These are phyloP conservation scores for Fraxinus albicans DNA, from an alignment of 305 asterid species.

Conservation along the genomic window DNA sequence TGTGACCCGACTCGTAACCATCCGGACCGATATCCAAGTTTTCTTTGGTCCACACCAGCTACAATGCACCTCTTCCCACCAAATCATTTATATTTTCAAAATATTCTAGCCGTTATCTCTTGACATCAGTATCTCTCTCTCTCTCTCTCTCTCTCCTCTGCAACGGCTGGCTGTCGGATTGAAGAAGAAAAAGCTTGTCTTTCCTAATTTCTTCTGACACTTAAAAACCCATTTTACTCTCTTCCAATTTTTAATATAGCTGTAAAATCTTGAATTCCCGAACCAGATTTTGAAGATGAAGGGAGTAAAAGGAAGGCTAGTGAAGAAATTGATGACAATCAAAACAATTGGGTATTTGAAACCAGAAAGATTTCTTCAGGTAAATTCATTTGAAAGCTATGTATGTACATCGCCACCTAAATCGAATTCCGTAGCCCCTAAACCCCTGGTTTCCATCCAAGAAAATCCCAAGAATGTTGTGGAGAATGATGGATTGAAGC, in stretches of 20 bases:
- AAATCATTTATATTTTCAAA: constrained; percentile 47
- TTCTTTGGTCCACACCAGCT: constrained; percentile 16
- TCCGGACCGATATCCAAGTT: not conserved
- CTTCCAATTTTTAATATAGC: constrained; percentile 12
- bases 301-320: constrained; percentile 72
- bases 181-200: constrained; percentile 5
- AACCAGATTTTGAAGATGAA: constrained; percentile 39
- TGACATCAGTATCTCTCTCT: constrained; percentile 16
- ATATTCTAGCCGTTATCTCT: constrained; percentile 66
- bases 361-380: constrained; percentile 69
- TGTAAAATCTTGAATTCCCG: constrained; percentile 12
- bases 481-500: constrained; percentile 23
- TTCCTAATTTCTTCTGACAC: not conserved
- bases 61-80: constrained; percentile 49
- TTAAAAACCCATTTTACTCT: not conserved
- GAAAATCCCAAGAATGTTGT: constrained; percentile 34
- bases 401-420: constrained; percentile 36
- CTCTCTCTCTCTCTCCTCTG: constrained; percentile 27
- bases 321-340: constrained; percentile 74
- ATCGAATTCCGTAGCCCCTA: constrained; percentile 25
- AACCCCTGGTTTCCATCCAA: constrained; percentile 33
- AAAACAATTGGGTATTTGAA: constrained; percentile 72
- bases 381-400: constrained; percentile 55
- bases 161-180: constrained; percentile 24
- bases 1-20: not conserved